phyloP scores from a whole-genome alignment of 768 basidiomycete species.

The Pleurotus pulmonarius region DNA sequence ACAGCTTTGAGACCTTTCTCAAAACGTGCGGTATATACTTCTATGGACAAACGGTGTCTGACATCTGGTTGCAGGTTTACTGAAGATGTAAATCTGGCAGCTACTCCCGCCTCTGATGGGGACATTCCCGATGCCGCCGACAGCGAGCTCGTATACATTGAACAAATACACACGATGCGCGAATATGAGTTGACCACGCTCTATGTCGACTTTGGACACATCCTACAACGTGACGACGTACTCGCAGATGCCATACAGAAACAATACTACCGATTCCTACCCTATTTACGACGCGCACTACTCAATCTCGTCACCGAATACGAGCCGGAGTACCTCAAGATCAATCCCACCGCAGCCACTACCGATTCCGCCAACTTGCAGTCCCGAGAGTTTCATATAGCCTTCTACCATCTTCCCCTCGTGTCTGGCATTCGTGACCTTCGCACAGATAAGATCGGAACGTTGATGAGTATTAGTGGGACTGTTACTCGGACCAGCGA shows the following conservation, averaged over 20 bases:
- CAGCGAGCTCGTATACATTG: constrained; percentile 76
- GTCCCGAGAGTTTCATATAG: constrained; percentile 91
- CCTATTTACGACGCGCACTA: constrained; percentile 88
- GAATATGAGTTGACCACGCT: constrained; percentile 93
- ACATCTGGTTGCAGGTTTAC: constrained; percentile 61
- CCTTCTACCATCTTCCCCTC: constrained; percentile 92
- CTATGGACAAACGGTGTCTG: neutral
- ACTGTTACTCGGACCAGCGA: constrained; percentile 98
- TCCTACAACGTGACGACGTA: constrained; percentile 87
- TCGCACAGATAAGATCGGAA: constrained; percentile 90
- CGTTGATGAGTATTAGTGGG: constrained; percentile 91
- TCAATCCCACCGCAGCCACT: constrained; percentile 85
- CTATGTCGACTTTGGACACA: constrained; percentile 92
- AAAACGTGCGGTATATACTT: constrained; percentile 62
- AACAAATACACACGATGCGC: constrained; percentile 93
- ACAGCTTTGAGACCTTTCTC: constrained; percentile 88
- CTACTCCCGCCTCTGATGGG: constrained; percentile 77
- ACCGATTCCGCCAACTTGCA: constrained; percentile 85
- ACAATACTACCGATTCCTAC: constrained; percentile 96
- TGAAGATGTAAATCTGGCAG: constrained; percentile 72
- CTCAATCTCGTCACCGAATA: constrained; percentile 85
- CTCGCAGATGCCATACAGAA: constrained; percentile 91
- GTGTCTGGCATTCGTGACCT: constrained; percentile 94
- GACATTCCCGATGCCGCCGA: constrained; percentile 50
- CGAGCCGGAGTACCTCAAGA: constrained; percentile 92